Percentiles rank a stretch among this genome's conserved stretches.
Evolutionary conservation across 352 stramenopile species (phyloP).

Genomic region (Pelagophyceae sp.): DNA sequence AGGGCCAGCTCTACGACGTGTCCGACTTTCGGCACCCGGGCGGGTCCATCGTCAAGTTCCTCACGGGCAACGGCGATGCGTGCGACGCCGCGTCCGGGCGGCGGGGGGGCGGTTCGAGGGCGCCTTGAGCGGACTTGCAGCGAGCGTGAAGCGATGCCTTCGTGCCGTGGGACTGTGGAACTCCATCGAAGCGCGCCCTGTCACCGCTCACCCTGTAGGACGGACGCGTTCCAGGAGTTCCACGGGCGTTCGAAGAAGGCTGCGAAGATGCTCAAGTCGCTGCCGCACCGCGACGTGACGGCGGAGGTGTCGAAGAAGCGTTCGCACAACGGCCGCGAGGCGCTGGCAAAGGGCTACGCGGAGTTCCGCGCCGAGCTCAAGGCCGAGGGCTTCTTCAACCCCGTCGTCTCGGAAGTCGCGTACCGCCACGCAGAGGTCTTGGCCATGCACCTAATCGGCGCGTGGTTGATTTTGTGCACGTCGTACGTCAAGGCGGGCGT

Average conservation of each 20-base stretch:
- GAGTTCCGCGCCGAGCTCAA: constrained; percentile 24
- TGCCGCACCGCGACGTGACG: constrained; percentile 18
- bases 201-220: too few relatives aligned
- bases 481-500: constrained; percentile 15
- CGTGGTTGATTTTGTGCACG: constrained; percentile 21
- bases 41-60: constrained; percentile 36
- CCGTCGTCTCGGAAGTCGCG: constrained; percentile 9
- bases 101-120: too few relatives aligned
- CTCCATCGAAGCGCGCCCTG: too few relatives aligned
- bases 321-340: neutral
- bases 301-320: constrained; percentile 3
- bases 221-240: constrained; percentile 33
- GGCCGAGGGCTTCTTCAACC: constrained; percentile 32
- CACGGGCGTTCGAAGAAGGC: constrained; percentile 27
- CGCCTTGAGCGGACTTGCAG: too few relatives aligned
- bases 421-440: constrained; percentile 31
- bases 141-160: too few relatives aligned
- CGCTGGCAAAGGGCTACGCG: constrained; percentile 24
- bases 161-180: too few relatives aligned
- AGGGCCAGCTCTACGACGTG: constrained; percentile 33
- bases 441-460: constrained; percentile 20
- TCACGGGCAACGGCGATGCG: constrained; percentile 33
- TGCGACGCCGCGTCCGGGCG: too few relatives aligned
- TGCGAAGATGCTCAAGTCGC: constrained; percentile 25
- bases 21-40: constrained; percentile 33